These are phyloP conservation scores for Sergeia podlipaevii DNA, from an alignment of 208 protist genomes.

Conservation along the genomic window DNA sequence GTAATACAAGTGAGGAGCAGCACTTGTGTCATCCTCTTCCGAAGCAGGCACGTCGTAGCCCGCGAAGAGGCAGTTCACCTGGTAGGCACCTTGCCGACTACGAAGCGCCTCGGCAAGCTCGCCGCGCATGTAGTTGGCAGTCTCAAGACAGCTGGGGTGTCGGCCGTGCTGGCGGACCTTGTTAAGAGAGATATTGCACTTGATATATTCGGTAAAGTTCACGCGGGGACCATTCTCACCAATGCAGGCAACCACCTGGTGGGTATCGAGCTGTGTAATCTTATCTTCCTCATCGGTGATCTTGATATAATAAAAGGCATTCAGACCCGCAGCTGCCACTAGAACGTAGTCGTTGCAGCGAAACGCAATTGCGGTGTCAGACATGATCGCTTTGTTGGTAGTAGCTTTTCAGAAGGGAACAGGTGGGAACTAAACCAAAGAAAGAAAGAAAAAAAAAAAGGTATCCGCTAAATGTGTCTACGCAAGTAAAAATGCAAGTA, in stretches of 20 bases:
- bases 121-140: conserved; percentile 87
- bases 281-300: conserved; percentile 93
- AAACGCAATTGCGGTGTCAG: conserved; percentile 86
- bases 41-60: conserved; percentile 86
- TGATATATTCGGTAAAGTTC: conserved; percentile 94
- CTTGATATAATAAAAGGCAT: conserved; percentile 92
- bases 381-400: conserved; percentile 49
- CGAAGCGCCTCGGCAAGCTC: conserved; percentile 84
- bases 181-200: conserved; percentile 88
- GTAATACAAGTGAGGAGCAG: conserved; percentile 88
- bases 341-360: conserved; percentile 86
- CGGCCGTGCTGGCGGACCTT: conserved; percentile 81
- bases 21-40: conserved; percentile 49
- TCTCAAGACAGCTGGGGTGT: conserved; percentile 67
- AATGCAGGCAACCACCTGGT: conserved; percentile 88
- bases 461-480: background rate
- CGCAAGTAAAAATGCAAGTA: conserved; percentile 4
- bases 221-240: conserved; percentile 89
- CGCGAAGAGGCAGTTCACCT: conserved; percentile 89
- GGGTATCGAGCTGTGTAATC: conserved; percentile 80
- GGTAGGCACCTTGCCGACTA: conserved; percentile 79
- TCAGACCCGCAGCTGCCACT: conserved; percentile 72
- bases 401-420: background rate
- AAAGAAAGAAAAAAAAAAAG: conserved; percentile 14
- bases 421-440: background rate